Conservation (phyloP, 371 early-diverging fungal genomes). For the Gilbertella persicaria region DNA sequence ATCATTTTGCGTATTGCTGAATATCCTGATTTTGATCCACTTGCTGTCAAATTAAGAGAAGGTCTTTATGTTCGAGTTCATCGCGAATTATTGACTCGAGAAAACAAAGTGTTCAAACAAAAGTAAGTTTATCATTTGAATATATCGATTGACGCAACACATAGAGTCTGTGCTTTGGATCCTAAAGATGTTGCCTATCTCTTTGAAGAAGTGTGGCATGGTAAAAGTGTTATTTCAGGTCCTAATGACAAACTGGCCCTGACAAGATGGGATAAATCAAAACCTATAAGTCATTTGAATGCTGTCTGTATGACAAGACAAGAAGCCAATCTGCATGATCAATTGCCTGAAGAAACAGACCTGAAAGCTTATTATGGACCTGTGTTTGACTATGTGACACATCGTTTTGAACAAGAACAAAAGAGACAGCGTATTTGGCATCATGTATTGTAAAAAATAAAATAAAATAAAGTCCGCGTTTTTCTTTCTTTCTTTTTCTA, state of each 20-base stretch:
- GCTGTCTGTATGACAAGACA: constrained; percentile 81
- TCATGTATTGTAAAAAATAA: constrained; percentile 16
- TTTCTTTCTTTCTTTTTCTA: neutral
- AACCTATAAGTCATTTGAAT: constrained; percentile 72
- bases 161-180: constrained; percentile 56
- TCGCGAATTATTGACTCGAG: constrained; percentile 72
- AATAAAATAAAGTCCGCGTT: neutral
- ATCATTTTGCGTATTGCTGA: constrained; percentile 80
- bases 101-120: constrained; percentile 49
- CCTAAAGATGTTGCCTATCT: constrained; percentile 79
- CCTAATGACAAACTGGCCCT: constrained; percentile 74
- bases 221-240: constrained; percentile 78
- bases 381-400: constrained; percentile 9
- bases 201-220: constrained; percentile 89
- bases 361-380: constrained; percentile 45
- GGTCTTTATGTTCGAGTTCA: constrained; percentile 73
- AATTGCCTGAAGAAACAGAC: constrained; percentile 31
- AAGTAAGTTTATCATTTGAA: constrained; percentile 52
- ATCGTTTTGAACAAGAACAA: constrained; percentile 14
- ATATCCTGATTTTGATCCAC: constrained; percentile 73
- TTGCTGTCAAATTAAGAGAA: constrained; percentile 80
- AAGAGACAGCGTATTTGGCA: constrained; percentile 17
- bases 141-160: neutral
- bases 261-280: constrained; percentile 73
- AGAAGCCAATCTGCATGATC: constrained; percentile 70